These are phyloP conservation scores for Rachicladosporium sp. DNA, from an alignment of 2,329 filamentous ascomycete genomes.

Conservation along the genomic window DNA sequence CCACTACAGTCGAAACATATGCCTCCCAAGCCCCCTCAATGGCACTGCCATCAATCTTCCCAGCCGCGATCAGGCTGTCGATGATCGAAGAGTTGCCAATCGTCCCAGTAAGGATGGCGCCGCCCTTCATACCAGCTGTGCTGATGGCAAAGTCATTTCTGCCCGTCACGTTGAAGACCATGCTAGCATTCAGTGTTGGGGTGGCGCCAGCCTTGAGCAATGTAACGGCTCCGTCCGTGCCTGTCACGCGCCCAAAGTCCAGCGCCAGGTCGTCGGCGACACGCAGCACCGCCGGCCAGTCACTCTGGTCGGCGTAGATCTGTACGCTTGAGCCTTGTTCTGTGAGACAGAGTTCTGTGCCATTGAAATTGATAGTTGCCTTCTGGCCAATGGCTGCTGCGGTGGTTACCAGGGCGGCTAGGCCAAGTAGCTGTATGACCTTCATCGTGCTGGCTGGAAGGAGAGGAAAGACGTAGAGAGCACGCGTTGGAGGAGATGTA, in stretches of 20 bases:
- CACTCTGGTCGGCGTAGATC: slow-evolving; percentile 45
- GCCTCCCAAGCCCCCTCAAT: slow-evolving; percentile 58
- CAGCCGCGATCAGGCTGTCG: slow-evolving; percentile 42
- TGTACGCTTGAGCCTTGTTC: slow-evolving; percentile 27
- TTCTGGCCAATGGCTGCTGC: slow-evolving; percentile 37
- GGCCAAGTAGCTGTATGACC: slow-evolving; percentile 1
- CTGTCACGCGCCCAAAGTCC: slow-evolving; percentile 61
- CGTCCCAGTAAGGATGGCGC: slow-evolving; percentile 55
- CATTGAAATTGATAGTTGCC: slow-evolving; percentile 36
- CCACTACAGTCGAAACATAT: slow-evolving; percentile 48
- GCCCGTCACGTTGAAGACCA: slow-evolving; percentile 31
- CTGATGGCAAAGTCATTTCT: slow-evolving; percentile 23
- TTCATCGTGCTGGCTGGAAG: slow-evolving; percentile 3
- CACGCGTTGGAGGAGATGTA: too few species aligned
- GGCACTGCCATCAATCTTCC: slow-evolving; percentile 45
- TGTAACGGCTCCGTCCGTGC: slow-evolving; percentile 45
- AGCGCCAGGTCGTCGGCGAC: slow-evolving; percentile 53
- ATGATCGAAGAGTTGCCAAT: slow-evolving; percentile 53
- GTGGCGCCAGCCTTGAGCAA: slow-evolving; percentile 31
- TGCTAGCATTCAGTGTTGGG: slow-evolving; percentile 27
- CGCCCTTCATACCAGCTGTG: slow-evolving; percentile 7
- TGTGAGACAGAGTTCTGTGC: slow-evolving; percentile 20
- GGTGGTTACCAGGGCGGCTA: slow-evolving; percentile 3
- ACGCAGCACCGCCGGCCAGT: slow-evolving; percentile 57
- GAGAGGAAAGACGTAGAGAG: too few species aligned